Percentiles rank a stretch among this genome's conserved stretches.
These are phyloP conservation scores for Dillenia suffruticosa DNA, from an alignment of 164 flowering plant genomes.

Conservation along the genomic window DNA sequence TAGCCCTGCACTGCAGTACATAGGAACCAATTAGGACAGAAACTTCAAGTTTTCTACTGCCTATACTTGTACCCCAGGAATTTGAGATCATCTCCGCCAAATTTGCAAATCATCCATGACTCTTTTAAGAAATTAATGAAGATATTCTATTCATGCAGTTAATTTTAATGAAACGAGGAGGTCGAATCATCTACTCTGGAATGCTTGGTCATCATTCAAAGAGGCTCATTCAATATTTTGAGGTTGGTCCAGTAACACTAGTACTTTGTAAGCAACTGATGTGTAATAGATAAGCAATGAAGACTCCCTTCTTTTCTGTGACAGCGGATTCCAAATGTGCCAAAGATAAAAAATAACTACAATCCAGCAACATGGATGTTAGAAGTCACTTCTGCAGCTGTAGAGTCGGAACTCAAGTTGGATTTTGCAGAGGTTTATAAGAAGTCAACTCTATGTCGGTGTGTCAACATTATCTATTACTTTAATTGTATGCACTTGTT, in stretches of 20 bases:
- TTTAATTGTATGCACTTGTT: not conserved
- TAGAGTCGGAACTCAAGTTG: slow-evolving; percentile 32
- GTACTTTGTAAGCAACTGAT: no score
- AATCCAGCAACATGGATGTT: slow-evolving; percentile 66
- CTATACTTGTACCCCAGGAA: no score
- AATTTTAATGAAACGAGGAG: slow-evolving; percentile 39
- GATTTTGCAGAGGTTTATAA: slow-evolving; percentile 40
- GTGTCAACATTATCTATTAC: slow-evolving; percentile 6
- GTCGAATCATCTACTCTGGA: slow-evolving; percentile 36
- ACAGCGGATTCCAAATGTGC: slow-evolving; percentile 40
- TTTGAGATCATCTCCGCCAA: no score
- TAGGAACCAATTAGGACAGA: no score
- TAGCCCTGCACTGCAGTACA: no score
- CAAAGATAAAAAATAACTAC: slow-evolving; percentile 40
- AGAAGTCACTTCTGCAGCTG: slow-evolving; percentile 37
- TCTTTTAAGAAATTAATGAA: not conserved
- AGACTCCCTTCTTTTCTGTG: not conserved
- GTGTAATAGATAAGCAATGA: not conserved
- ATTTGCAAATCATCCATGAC: not conserved
- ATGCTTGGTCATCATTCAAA: slow-evolving; percentile 27
- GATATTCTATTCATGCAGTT: slow-evolving; percentile 20
- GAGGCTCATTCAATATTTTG: slow-evolving; percentile 31
- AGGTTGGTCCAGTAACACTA: slow-evolving; percentile 14
- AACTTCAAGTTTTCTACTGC: no score
- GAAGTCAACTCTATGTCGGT: slow-evolving; percentile 33